phyloP scores from a whole-genome alignment of 139 green algal species.

The Dunaliella sp. region DNA sequence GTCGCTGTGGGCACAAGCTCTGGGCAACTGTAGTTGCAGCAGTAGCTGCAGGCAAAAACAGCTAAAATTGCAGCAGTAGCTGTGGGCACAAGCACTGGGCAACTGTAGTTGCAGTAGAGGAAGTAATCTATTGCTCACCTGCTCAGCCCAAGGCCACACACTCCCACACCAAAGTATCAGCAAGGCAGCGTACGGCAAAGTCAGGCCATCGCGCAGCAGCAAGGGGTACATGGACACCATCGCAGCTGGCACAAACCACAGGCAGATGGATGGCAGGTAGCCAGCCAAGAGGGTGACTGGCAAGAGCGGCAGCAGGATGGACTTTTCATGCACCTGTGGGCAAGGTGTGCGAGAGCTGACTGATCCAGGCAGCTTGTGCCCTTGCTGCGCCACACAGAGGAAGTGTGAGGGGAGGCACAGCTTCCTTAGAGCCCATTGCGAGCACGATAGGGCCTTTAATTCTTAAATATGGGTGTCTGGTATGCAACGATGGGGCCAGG shows the following conservation, averaged over 20 bases:
- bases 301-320: constrained; percentile 88
- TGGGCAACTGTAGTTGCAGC: not conserved
- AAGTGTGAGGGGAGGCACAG: too few relatives aligned
- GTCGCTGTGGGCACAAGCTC: not conserved
- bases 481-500: too few relatives aligned
- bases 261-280: constrained; percentile 49
- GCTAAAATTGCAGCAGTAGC: not conserved
- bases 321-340: constrained; percentile 96
- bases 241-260: constrained; percentile 46
- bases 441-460: too few relatives aligned
- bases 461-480: too few relatives aligned
- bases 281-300: constrained; percentile 62
- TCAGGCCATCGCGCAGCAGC: constrained; percentile 78
- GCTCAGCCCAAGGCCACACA: constrained; percentile 7
- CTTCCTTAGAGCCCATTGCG: too few relatives aligned
- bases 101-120: not conserved
- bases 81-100: not conserved
- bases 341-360: too few relatives aligned
- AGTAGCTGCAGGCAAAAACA: not conserved
- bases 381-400: too few relatives aligned
- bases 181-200: constrained; percentile 59
- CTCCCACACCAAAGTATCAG: constrained; percentile 36
- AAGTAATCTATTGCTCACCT: not conserved
- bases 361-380: too few relatives aligned
- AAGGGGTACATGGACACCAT: constrained; percentile 89